Conservation (phyloP, 2,329 filamentous ascomycete genomes). For the Arthrobotrys megalospora region DNA sequence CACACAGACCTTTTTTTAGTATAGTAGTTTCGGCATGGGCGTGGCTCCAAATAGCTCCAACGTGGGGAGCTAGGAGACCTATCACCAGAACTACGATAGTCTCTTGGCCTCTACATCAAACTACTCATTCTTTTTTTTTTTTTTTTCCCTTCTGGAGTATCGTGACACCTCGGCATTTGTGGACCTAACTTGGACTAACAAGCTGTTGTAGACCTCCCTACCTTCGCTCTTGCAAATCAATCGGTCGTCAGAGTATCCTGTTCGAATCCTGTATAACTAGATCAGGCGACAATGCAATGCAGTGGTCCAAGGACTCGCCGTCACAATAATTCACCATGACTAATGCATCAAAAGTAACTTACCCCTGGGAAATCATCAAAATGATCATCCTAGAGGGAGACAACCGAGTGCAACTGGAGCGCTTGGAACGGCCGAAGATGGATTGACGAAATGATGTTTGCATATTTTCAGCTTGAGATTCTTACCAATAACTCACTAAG, state of each 20-base stretch:
- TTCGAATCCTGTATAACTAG: conserved; percentile 2
- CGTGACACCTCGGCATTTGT: conserved; percentile 26
- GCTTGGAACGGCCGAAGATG: not conserved
- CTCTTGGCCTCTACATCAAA: not conserved
- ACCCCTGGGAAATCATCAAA: not conserved
- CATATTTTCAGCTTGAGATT: not conserved
- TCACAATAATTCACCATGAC: conserved; percentile 12
- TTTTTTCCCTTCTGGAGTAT: not conserved
- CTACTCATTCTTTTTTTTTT: conserved; percentile 5
- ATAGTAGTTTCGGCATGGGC: conserved; percentile 51
- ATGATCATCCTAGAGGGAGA: too few relatives aligned
- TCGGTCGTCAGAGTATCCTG: conserved; percentile 17
- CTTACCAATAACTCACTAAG: not conserved
- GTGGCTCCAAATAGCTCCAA: conserved; percentile 38
- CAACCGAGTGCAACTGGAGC: not conserved
- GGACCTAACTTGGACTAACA: not conserved
- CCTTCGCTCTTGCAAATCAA: conserved; percentile 41
- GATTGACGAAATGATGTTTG: not conserved
- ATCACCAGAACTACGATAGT: conserved; percentile 27
- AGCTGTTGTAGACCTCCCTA: not conserved
- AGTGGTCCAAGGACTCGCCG: conserved; percentile 13
- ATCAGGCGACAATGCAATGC: conserved; percentile 38
- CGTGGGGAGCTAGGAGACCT: conserved; percentile 5
- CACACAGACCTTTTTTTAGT: conserved; percentile 36
- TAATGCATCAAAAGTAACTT: not conserved